Evolutionary conservation across 805 yeast genomes (phyloP), one percentile per base, ranked within the genome.

Genomic region (Ogataea saltuana): DNA sequence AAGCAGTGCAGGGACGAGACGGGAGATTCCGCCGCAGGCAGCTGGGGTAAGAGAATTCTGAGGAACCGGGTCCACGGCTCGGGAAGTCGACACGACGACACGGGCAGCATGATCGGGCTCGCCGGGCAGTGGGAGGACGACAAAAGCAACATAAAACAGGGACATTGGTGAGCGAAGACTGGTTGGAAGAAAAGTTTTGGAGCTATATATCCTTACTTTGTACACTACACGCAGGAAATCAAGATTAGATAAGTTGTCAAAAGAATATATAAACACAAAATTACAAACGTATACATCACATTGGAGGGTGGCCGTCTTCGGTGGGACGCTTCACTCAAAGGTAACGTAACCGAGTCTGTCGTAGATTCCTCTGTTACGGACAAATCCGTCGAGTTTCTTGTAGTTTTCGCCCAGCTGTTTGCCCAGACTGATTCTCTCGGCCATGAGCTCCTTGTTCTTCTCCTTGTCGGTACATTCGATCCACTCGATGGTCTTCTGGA

Each of bases 1-100:
- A 90, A 89, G 64, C 97, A 91, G 65, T 91, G 97, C 54, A 78
- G 97, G 63, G 97, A 90, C 67, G 97, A 90, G 62, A 90, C 97
- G 2, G 96, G 96, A 32, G 93, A 85, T 55, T 80, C 89, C 10
- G 96, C 97, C 17, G 96, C 96, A 19, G 91, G 96, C 43, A 75
- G 71, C 36, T 89, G 97, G 97, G 96, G 96, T 60, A 80, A 79
- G 59, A 74, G 91, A 48, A 70, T 83, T 19, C 68, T 83, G 41
- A 75, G 80, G 42, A 76, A 77, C 47, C 67, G 49, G 12, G 33
- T 35, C 16, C 40, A 16, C 17, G 42, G n/a, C n/a, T n/a, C 11
- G 54, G 58, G 51, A 18, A 59, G 8, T 62, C n/a, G 18, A n/a
- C 15, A 34, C 20, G 18, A 26, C 22, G 12, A 38, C 12, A 8